Conservation (phyloP, 1,284 basidiomycete species). For the Malassezia nana region DNA sequence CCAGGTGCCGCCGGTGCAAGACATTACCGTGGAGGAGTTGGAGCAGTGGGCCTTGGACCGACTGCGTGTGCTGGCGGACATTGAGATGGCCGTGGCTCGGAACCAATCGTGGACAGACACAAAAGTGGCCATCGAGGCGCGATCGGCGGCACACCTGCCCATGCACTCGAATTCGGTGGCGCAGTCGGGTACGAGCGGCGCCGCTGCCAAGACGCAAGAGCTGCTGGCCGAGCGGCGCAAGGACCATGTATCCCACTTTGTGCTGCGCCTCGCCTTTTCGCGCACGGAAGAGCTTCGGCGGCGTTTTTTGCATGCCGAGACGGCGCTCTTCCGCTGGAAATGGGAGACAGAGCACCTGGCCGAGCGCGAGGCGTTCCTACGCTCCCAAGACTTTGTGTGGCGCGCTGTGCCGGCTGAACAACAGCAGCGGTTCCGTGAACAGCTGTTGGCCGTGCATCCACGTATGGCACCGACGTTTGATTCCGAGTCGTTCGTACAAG, state of each 20-base stretch:
- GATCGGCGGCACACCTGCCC: constrained; percentile 64
- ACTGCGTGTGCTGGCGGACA: constrained; percentile 77
- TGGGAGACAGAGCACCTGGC: constrained; percentile 61
- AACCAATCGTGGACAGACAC: constrained; percentile 71
- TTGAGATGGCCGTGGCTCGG: constrained; percentile 80
- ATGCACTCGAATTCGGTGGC: constrained; percentile 57
- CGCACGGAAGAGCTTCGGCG: constrained; percentile 82
- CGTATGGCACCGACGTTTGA: constrained; percentile 48
- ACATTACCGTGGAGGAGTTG: constrained; percentile 92
- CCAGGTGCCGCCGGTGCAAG: constrained; percentile 69
- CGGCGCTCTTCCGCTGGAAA: constrained; percentile 69
- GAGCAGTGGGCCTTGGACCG: constrained; percentile 83
- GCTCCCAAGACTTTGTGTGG: constrained; percentile 71
- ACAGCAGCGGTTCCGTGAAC: constrained; percentile 53
- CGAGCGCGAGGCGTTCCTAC: constrained; percentile 66
- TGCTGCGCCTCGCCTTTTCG: constrained; percentile 87
- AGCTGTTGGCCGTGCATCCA: constrained; percentile 52
- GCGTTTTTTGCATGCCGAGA: constrained; percentile 82
- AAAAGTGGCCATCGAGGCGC: constrained; percentile 56
- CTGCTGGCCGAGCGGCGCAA: constrained; percentile 60
- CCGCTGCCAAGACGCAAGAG: constrained; percentile 51
- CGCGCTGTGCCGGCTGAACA: constrained; percentile 59
- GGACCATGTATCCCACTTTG: constrained; percentile 90
- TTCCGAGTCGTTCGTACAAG: constrained; percentile 62
- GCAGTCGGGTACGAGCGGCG: constrained; percentile 49